Evolutionary conservation across 1,284 basidiomycete genomes (phyloP).

Genomic region (Thelephora terrestris): DNA sequence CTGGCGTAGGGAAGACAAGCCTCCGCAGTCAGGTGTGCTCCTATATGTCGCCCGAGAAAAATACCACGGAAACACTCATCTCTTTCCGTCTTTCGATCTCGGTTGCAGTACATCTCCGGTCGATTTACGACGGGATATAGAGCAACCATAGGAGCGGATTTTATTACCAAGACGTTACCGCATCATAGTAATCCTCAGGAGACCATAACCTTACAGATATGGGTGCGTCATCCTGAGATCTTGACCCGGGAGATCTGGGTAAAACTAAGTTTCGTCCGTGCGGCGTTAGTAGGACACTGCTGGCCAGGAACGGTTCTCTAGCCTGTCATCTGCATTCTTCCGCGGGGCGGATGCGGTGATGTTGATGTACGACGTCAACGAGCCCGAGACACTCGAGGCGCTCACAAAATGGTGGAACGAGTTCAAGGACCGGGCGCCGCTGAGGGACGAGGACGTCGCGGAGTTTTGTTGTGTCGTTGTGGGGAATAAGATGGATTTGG

Average conservation of each 20-base stretch:
- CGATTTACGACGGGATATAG: slow-evolving; percentile 67
- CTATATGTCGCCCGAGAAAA: not conserved
- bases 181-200: slow-evolving; percentile 45
- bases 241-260: not conserved
- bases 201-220: slow-evolving; percentile 62
- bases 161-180: slow-evolving; percentile 62
- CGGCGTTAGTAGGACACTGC: slow-evolving; percentile 50
- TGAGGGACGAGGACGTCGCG: slow-evolving; percentile 49
- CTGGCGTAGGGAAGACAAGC: slow-evolving; percentile 71
- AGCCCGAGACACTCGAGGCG: slow-evolving; percentile 44
- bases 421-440: slow-evolving; percentile 55
- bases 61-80: not conserved
- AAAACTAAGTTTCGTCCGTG: not conserved
- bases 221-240: slow-evolving; percentile 39
- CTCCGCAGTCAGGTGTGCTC: slow-evolving; percentile 53
- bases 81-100: not conserved
- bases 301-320: slow-evolving; percentile 78
- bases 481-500: slow-evolving; percentile 70
- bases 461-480: slow-evolving; percentile 68
- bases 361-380: slow-evolving; percentile 71
- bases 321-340: slow-evolving; percentile 71
- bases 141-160: slow-evolving; percentile 79
- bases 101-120: slow-evolving; percentile 58
- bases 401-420: slow-evolving; percentile 71
- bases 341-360: slow-evolving; percentile 72